Percentiles rank a stretch among this genome's conserved stretches.
Conservation (phyloP, 2,329 filamentous ascomycete genomes). For the Ophiocordyceps robertsii region DNA sequence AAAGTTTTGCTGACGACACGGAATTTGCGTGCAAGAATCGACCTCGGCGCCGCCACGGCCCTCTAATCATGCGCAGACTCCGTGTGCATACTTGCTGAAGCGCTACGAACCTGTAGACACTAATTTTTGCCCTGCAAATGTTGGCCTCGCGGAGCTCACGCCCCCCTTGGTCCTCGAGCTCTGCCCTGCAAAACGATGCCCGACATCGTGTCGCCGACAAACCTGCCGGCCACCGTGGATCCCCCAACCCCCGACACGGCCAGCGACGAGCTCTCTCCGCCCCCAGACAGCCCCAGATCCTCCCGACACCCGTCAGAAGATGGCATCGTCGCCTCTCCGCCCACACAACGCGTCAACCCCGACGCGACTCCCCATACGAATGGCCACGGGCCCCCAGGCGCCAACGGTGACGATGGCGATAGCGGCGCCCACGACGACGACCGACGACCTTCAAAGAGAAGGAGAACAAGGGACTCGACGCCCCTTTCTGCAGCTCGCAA, state of each 20-base stretch:
- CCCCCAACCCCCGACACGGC: constrained; percentile 12
- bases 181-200: constrained; percentile 38
- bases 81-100: constrained; percentile 29
- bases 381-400: constrained; percentile 22
- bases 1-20: constrained; percentile 39
- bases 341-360: constrained; percentile 7
- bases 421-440: constrained; percentile 20
- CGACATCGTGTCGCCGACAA: constrained; percentile 44
- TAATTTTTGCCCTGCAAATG: constrained; percentile 44
- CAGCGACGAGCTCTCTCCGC: constrained; percentile 9
- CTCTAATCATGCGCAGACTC: constrained; percentile 43
- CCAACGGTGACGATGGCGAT: constrained; percentile 45
- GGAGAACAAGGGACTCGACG: constrained; percentile 39
- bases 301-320: constrained; percentile 6
- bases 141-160: constrained; percentile 40
- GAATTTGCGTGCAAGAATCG: constrained; percentile 28
- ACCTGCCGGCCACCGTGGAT: constrained; percentile 18
- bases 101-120: constrained; percentile 37
- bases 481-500: constrained; percentile 29
- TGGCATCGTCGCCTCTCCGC: constrained; percentile 3
- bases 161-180: constrained; percentile 27
- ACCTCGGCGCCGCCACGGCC: constrained; percentile 30
- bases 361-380: constrained; percentile 13
- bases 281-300: constrained; percentile 8
- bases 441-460: constrained; percentile 50